Evolutionary conservation across 163 green algal species (phyloP).

Genomic region (Trebouxia gelatinosa): DNA sequence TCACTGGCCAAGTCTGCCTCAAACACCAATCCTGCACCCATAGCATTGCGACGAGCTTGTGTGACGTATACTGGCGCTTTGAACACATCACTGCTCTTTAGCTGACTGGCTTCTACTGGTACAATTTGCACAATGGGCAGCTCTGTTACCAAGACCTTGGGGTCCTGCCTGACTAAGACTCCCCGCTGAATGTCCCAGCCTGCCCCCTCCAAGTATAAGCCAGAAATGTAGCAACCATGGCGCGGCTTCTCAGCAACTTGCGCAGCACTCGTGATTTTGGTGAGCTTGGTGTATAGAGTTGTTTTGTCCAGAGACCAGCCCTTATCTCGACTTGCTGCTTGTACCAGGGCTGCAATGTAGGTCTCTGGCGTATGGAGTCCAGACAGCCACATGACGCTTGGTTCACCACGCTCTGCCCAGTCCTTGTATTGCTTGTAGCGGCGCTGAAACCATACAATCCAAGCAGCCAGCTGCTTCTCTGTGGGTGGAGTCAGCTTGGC

Average conservation of each 20-base stretch:
- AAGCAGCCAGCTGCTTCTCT: slow-evolving; percentile 76
- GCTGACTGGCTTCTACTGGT: slow-evolving; percentile 74
- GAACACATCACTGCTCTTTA: slow-evolving; percentile 76
- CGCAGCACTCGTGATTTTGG: slow-evolving; percentile 50
- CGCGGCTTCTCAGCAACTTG: slow-evolving; percentile 59
- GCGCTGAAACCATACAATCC: slow-evolving; percentile 81
- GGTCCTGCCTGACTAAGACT: slow-evolving; percentile 62
- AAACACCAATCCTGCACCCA: slow-evolving; percentile 83
- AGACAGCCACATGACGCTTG: slow-evolving; percentile 80
- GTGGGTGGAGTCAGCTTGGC: slow-evolving; percentile 69
- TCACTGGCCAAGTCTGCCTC: slow-evolving; percentile 76
- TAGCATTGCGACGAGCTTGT: slow-evolving; percentile 76
- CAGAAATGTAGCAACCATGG: slow-evolving; percentile 80
- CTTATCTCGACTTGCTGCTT: slow-evolving; percentile 78
- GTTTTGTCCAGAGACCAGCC: slow-evolving; percentile 81
- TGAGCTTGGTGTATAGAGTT: slow-evolving; percentile 81
- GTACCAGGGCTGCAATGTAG: slow-evolving; percentile 83
- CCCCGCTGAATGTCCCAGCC: slow-evolving; percentile 66
- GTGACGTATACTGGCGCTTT: slow-evolving; percentile 82
- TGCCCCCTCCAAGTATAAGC: slow-evolving; percentile 84
- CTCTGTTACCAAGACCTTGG: slow-evolving; percentile 76
- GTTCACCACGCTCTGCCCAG: slow-evolving; percentile 76
- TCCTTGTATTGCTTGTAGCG: slow-evolving; percentile 66
- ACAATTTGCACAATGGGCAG: slow-evolving; percentile 71
- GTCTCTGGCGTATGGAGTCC: slow-evolving; percentile 86